Percentiles rank a stretch among this genome's conserved stretches.
Conservation (phyloP, 2,329 filamentous ascomycete species). For the Periconia digitata region DNA sequence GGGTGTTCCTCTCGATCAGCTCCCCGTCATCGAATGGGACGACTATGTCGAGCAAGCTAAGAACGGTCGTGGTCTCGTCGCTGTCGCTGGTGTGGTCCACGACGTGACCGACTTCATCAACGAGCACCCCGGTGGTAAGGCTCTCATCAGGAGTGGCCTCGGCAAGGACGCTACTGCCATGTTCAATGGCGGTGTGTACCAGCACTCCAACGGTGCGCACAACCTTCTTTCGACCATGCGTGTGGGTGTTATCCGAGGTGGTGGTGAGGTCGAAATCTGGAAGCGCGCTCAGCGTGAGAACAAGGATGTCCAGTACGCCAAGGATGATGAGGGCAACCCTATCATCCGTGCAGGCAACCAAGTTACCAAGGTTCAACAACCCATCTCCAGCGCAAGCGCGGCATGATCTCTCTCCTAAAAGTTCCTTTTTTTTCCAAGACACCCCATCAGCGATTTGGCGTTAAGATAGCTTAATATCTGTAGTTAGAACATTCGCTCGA, state of each 20-base stretch:
- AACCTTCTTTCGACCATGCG: constrained; percentile 48
- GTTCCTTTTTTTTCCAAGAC: constrained; percentile 10
- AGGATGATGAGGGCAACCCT: constrained; percentile 77
- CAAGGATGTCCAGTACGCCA: constrained; percentile 78
- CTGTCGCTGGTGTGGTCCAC: constrained; percentile 47
- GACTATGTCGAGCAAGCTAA: constrained; percentile 47
- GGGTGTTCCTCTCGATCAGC: constrained; percentile 47
- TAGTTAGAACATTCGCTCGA: constrained; percentile 32
- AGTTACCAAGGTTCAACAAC: constrained; percentile 79
- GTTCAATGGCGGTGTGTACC: constrained; percentile 49
- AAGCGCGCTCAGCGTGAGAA: constrained; percentile 46
- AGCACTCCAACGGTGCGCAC: constrained; percentile 47
- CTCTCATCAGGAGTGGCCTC: constrained; percentile 45
- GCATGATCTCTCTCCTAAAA: constrained; percentile 54
- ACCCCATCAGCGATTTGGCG: constrained; percentile 31
- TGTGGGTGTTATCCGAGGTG: constrained; percentile 47
- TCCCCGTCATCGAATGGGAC: constrained; percentile 49
- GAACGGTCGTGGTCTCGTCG: constrained; percentile 46
- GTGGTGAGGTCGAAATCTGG: constrained; percentile 49
- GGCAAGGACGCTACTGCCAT: constrained; percentile 49
- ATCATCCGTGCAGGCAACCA: constrained; percentile 86
- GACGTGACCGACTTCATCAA: constrained; percentile 47
- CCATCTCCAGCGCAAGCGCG: constrained; percentile 80
- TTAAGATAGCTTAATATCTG: constrained; percentile 28
- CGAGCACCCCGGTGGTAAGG: constrained; percentile 48